phyloP scores from a whole-genome alignment of 495 filamentous ascomycete genomes.

The Neurospora sp. region DNA sequence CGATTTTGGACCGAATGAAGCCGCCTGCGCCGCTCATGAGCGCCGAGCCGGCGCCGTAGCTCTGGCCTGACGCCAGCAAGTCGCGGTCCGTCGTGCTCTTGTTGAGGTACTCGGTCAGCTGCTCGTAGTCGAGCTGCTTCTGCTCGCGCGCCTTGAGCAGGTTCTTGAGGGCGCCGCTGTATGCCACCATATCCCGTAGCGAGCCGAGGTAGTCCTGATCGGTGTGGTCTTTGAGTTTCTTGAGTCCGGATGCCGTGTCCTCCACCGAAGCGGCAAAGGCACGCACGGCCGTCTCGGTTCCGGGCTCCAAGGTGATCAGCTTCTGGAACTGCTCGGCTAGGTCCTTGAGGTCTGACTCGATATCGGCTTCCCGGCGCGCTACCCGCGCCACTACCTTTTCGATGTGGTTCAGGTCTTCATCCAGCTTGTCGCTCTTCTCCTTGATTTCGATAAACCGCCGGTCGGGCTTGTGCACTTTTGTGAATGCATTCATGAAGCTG shows the following conservation, averaged over 20 bases:
- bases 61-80: slow-evolving; percentile 57
- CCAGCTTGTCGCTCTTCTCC: slow-evolving; percentile 88
- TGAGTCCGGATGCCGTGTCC: slow-evolving; percentile 65
- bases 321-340: slow-evolving; percentile 90
- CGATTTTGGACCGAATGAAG: slow-evolving; percentile 92
- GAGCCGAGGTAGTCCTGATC: slow-evolving; percentile 92
- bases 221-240: slow-evolving; percentile 74
- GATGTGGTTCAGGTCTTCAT: slow-evolving; percentile 86
- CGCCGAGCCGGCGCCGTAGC: slow-evolving; percentile 41
- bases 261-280: slow-evolving; percentile 81
- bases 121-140: slow-evolving; percentile 97
- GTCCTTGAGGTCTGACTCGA: slow-evolving; percentile 83
- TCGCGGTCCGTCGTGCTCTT: slow-evolving; percentile 86
- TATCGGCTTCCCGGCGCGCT: slow-evolving; percentile 74
- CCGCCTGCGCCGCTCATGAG: slow-evolving; percentile 58
- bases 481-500: slow-evolving; percentile 95
- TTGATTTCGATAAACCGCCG: slow-evolving; percentile 87
- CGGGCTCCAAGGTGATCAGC: slow-evolving; percentile 79
- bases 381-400: slow-evolving; percentile 89
- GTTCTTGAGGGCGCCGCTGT: slow-evolving; percentile 70
- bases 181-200: slow-evolving; percentile 87
- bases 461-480: slow-evolving; percentile 91
- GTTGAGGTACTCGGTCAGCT: slow-evolving; percentile 86
- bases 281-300: slow-evolving; percentile 68
- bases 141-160: slow-evolving; percentile 91